Conservation (phyloP, 202 grass and related monocot species). For the Sporobolus alterniflorus region DNA sequence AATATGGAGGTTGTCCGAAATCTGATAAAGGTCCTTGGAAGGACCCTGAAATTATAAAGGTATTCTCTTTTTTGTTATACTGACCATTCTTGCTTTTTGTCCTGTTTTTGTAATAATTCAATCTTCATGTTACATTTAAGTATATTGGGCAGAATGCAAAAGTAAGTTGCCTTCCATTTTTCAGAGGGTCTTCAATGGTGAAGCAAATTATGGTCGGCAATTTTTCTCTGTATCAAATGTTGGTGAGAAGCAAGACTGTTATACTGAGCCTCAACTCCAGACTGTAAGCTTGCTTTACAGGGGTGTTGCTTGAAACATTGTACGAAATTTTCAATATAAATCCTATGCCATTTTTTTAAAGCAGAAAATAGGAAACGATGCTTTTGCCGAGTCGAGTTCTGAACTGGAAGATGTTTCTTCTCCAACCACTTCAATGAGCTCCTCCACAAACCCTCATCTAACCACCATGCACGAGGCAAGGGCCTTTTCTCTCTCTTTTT, state of each 20-base stretch:
- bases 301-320: not conserved
- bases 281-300: conserved; percentile 44
- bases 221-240: conserved; percentile 60
- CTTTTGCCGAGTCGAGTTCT: conserved; percentile 74
- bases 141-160: not conserved
- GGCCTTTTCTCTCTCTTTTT: not conserved
- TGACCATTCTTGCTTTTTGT: not conserved
- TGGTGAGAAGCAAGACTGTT: conserved; percentile 57
- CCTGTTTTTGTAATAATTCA: not conserved
- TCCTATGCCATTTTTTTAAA: conserved; percentile 17
- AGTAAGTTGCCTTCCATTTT: conserved; percentile 19
- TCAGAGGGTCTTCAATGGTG: conserved; percentile 75
- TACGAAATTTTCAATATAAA: conserved; percentile 14
- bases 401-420: conserved; percentile 71
- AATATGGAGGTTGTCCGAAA: conserved; percentile 84
- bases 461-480: conserved; percentile 73
- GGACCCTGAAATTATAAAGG: conserved; percentile 86
- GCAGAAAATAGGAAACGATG: conserved; percentile 71
- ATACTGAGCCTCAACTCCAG: conserved; percentile 41
- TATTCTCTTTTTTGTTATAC: conserved; percentile 22
- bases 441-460: conserved; percentile 47
- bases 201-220: conserved; percentile 68
- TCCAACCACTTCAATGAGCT: conserved; percentile 44
- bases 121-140: not conserved
- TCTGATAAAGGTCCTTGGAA: conserved; percentile 96